Percentiles rank a stretch among this genome's conserved stretches.
phyloP scores from a whole-genome alignment of 371 early-diverging fungal species.

The Dipsacomyces acuminosporus region DNA sequence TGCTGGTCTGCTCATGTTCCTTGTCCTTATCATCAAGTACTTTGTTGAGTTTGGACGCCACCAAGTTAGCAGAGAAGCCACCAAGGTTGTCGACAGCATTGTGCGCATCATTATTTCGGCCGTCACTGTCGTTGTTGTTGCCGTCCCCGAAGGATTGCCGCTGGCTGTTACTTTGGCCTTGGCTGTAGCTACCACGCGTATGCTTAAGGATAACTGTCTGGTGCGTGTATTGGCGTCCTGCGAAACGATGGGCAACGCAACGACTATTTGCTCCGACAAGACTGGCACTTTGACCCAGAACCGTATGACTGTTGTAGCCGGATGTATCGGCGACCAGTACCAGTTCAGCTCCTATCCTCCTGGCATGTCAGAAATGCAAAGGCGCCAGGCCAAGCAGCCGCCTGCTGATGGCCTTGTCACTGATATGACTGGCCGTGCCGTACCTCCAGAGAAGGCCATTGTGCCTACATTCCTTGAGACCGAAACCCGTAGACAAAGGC shows the following conservation, averaged over 20 bases:
- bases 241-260: slow-evolving; percentile 98
- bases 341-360: slow-evolving; percentile 49
- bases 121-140: slow-evolving; percentile 91
- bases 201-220: slow-evolving; percentile 91
- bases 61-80: slow-evolving; percentile 49
- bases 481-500: slow-evolving; percentile 33
- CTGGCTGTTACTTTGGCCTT: slow-evolving; percentile 95
- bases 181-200: slow-evolving; percentile 90
- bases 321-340: slow-evolving; percentile 55
- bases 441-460: slow-evolving; percentile 38
- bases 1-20: slow-evolving; percentile 74
- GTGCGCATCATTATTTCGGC: slow-evolving; percentile 75
- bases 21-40: slow-evolving; percentile 75
- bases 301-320: slow-evolving; percentile 90
- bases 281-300: slow-evolving; percentile 97
- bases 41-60: slow-evolving; percentile 59
- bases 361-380: slow-evolving; percentile 41
- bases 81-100: slow-evolving; percentile 56
- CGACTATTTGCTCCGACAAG: slow-evolving; percentile 96
- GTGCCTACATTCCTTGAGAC: slow-evolving; percentile 37
- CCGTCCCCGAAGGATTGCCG: slow-evolving; percentile 97
- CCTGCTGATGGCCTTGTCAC: slow-evolving; percentile 46
- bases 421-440: slow-evolving; percentile 45
- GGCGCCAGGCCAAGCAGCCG: slow-evolving; percentile 38
- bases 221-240: slow-evolving; percentile 92